A percentile compares a stretch with the other conserved stretches of the same genome.
Conservation (phyloP, 441 rosid species). For the Brassica balearica region DNA sequence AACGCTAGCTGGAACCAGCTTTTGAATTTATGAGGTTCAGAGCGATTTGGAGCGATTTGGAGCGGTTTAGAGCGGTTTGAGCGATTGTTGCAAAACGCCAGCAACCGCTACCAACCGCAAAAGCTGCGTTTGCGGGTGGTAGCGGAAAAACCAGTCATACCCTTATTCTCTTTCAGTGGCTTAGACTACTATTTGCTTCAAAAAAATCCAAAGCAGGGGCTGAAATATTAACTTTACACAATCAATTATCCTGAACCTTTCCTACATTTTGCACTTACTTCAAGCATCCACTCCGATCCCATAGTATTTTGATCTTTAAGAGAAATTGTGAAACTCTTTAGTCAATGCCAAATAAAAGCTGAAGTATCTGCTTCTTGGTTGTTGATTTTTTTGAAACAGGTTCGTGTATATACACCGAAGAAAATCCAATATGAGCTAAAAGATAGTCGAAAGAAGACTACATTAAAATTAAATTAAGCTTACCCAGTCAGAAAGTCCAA, state of each 20-base stretch:
- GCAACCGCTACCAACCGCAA: too few species aligned
- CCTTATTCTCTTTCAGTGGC: slow-evolving; percentile 60
- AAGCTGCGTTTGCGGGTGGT: too few species aligned
- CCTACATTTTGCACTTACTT: slow-evolving; percentile 68
- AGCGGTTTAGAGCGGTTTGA: too few species aligned
- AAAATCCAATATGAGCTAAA: slow-evolving; percentile 78
- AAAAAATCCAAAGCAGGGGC: neutral
- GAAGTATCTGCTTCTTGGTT: neutral
- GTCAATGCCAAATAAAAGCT: neutral
- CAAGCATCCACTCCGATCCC: slow-evolving; percentile 93
- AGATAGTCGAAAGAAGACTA: slow-evolving; percentile 74
- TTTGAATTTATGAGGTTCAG: too few species aligned
- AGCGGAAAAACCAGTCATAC: too few species aligned
- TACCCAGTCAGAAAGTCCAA: slow-evolving; percentile 71
- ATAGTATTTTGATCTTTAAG: slow-evolving; percentile 55
- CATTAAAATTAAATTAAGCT: slow-evolving; percentile 68
- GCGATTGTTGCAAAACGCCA: too few species aligned
- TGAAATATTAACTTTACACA: neutral
- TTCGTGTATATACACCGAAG: slow-evolving; percentile 79
- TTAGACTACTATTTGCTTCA: slow-evolving; percentile 26
- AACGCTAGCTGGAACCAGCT: too few species aligned
- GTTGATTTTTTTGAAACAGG: slow-evolving; percentile 48
- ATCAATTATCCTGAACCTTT: neutral
- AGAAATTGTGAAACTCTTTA: neutral
- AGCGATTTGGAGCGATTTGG: too few species aligned